phyloP scores from a whole-genome alignment of 257 asterid species.

The Solanum piurae region DNA sequence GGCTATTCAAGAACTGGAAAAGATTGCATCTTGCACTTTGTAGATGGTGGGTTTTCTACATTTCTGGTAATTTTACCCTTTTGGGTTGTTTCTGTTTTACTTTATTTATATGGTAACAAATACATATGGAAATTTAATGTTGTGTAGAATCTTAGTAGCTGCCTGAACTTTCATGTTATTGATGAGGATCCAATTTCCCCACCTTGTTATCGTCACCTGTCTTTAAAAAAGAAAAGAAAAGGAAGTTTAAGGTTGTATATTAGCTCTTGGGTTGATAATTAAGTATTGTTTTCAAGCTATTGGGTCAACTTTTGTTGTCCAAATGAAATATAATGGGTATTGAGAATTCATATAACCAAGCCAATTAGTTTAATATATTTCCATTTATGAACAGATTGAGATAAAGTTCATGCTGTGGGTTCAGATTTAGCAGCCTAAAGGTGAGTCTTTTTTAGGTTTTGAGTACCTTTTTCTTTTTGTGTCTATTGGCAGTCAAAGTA shows the following conservation, averaged over 20 bases:
- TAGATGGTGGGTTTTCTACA: background rate
- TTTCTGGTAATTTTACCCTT: background rate
- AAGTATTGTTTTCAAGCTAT: background rate
- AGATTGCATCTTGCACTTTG: background rate
- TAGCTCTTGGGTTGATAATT: background rate
- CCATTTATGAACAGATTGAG: background rate
- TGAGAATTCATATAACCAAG: background rate
- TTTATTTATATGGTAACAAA: background rate
- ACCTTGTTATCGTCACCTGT: background rate
- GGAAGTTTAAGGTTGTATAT: background rate
- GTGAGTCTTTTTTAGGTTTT: slow-evolving; percentile 1
- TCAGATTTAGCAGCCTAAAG: slow-evolving; percentile 1
- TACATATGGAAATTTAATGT: background rate
- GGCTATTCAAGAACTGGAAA: background rate
- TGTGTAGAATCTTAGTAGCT: background rate
- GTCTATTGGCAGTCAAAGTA: background rate
- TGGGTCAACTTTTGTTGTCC: background rate
- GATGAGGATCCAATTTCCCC: background rate
- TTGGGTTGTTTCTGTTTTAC: background rate
- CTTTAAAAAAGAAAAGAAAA: background rate
- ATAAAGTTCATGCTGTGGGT: background rate
- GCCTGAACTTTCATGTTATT: background rate
- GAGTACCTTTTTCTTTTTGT: background rate
- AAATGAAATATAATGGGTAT: background rate
- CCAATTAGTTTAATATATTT: background rate